These are phyloP conservation scores for Fusarium oxysporum DNA, from an alignment of 2,329 filamentous ascomycete species.

Conservation along the genomic window DNA sequence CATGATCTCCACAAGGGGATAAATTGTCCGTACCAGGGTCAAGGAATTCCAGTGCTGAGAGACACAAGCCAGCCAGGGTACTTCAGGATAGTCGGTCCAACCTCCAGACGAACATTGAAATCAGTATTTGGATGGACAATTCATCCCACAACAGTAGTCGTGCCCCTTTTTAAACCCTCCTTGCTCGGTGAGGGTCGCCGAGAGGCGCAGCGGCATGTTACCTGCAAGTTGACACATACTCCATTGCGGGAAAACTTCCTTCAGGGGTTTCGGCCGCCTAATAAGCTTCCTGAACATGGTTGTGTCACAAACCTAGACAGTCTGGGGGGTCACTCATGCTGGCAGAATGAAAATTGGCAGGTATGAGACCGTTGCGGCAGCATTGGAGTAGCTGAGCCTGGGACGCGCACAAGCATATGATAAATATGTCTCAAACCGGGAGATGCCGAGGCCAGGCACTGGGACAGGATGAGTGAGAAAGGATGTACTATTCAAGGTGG, in stretches of 20 bases:
- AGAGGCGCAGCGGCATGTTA: constrained; percentile 41
- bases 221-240: constrained; percentile 41
- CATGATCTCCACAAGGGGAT: constrained; percentile 49
- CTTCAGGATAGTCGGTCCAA: constrained; percentile 26
- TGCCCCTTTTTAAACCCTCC: constrained; percentile 37
- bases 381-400: constrained; percentile 25
- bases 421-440: constrained; percentile 39
- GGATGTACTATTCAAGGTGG: constrained; percentile 18
- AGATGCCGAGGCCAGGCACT: constrained; percentile 41
- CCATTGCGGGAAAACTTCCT: constrained; percentile 40
- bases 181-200: constrained; percentile 26
- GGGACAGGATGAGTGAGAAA: constrained; percentile 5
- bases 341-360: constrained; percentile 35
- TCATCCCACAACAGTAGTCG: constrained; percentile 25
- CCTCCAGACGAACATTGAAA: constrained; percentile 25
- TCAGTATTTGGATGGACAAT: constrained; percentile 23
- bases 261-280: constrained; percentile 34
- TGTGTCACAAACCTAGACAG: constrained; percentile 37
- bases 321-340: constrained; percentile 32
- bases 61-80: constrained; percentile 27
- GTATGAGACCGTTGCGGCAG: constrained; percentile 28
- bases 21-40: constrained; percentile 45
- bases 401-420: constrained; percentile 24
- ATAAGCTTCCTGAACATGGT: constrained; percentile 33
- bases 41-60: constrained; percentile 29